phyloP scores from a whole-genome alignment of 129 eudicot species.

The Ambrosia trifida region DNA sequence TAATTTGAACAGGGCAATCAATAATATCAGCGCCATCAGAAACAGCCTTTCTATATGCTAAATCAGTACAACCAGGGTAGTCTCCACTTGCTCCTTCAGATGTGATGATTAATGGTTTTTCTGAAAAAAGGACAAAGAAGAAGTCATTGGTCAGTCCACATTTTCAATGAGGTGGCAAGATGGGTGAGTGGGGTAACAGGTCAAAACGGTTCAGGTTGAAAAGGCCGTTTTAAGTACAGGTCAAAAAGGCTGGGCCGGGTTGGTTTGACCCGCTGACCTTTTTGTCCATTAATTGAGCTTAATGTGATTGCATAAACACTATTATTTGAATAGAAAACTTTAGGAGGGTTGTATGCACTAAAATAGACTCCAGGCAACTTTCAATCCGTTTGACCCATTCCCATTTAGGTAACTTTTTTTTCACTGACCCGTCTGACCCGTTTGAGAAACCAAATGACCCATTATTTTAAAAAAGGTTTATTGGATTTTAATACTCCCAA shows the following conservation, averaged over 20 bases:
- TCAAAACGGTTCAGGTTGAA: neutral
- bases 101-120: constrained; percentile 60
- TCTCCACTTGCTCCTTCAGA: constrained; percentile 93
- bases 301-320: neutral
- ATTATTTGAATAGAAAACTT: neutral
- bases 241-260: neutral
- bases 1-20: constrained; percentile 90
- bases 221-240: neutral
- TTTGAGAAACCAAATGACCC: neutral
- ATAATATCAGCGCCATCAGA: constrained; percentile 87
- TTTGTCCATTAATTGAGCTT: neutral
- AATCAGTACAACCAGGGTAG: constrained; percentile 90
- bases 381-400: neutral
- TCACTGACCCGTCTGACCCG: neutral
- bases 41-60: constrained; percentile 68
- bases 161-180: constrained; percentile 1
- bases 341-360: constrained; percentile 6
- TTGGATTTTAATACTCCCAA: no score
- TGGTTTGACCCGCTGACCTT: neutral
- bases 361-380: neutral
- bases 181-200: constrained; percentile 1
- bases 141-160: constrained; percentile 17
- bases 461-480: no score
- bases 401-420: neutral
- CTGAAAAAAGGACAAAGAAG: constrained; percentile 42